Base-by-base conservation (phyloP, 2,329 filamentous ascomycete genomes). In the Colletotrichum sp. region DNA sequence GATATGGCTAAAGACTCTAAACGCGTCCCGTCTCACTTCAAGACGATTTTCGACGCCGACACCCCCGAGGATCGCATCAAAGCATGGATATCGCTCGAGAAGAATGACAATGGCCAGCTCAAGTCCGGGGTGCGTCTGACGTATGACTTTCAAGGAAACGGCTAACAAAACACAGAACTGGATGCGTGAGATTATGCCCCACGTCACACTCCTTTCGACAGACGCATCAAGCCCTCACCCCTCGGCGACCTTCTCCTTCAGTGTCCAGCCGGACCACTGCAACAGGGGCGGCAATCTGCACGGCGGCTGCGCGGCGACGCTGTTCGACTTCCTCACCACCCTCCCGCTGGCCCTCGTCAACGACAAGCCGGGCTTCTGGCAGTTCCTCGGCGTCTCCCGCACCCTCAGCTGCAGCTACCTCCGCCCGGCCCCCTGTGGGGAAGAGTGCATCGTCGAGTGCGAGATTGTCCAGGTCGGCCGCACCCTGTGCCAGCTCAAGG, bases 1-100 rank as follows among this genome's bases (percentile, higher is more conserved):
- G 96, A 95, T 78, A 93, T 94, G 95, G 72, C 89, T 91, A 0
- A 90, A 91, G 16, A 94, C 93, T 0, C 85, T 96, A 1, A 58
- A 2, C 94, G 96, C 85, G 85, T 96, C 3, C 94, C 94, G 0
- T 93, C 95, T 0, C 94, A 96, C 80, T 27, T 76, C 68, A 47
- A 61, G n/a, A 9, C 61, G 9, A 18, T 73, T 27, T 62, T 73
- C n/a, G 62, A 66, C 11, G 76, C 76, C 47, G 55, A 76, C 12
- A 55, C 61, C 43, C 59, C 59, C 16, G 76, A 82, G 16, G 80
- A 81, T 21, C 82, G 77, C 36, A 77, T 83, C 66, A 76, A 76
- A 11, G 77, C 75, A 21, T 85, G 82, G 82, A 77, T 84, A 16
- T 61, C 77, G 13, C 72, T 82, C 47, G 78, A 76, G 18, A 76